Conservation (phyloP, 179 eudicot species). For the Vitellaria paradoxa region DNA sequence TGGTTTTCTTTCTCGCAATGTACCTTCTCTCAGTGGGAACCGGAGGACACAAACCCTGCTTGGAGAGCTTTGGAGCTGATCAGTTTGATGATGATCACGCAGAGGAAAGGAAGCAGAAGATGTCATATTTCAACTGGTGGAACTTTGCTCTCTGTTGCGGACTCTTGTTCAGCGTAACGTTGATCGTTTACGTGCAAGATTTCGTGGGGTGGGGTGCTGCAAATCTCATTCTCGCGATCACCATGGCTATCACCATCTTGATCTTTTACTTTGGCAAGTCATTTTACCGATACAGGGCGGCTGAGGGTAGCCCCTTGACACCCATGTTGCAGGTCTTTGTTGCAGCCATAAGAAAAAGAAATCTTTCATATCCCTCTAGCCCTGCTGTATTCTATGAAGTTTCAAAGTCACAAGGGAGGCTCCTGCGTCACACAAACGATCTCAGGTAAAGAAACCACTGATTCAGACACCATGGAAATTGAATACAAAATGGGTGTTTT, state of each 20-base stretch:
- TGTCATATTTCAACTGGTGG: constrained; percentile 89
- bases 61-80: constrained; percentile 81
- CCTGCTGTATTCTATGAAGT: constrained; percentile 39
- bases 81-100: constrained; percentile 61
- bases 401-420: constrained; percentile 35
- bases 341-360: constrained; percentile 58
- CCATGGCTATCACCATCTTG: constrained; percentile 35
- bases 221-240: constrained; percentile 30
- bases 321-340: constrained; percentile 63
- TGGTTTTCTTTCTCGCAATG: constrained; percentile 48
- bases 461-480: too few relatives aligned
- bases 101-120: constrained; percentile 48
- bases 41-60: constrained; percentile 68
- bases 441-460: constrained; percentile 37
- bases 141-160: constrained; percentile 58
- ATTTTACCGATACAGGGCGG: constrained; percentile 44
- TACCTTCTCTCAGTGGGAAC: constrained; percentile 69
- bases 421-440: constrained; percentile 51
- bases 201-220: constrained; percentile 54
- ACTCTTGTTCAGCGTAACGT: constrained; percentile 53
- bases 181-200: constrained; percentile 57
- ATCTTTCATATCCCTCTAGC: constrained; percentile 32
- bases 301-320: constrained; percentile 57
- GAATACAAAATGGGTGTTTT: too few relatives aligned
- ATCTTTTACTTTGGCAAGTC: constrained; percentile 51